Evolutionary conservation across 2,329 filamentous ascomycete species (phyloP), one percentile per base, ranked within the genome.

Genomic region (Fusarium mexicanum): DNA sequence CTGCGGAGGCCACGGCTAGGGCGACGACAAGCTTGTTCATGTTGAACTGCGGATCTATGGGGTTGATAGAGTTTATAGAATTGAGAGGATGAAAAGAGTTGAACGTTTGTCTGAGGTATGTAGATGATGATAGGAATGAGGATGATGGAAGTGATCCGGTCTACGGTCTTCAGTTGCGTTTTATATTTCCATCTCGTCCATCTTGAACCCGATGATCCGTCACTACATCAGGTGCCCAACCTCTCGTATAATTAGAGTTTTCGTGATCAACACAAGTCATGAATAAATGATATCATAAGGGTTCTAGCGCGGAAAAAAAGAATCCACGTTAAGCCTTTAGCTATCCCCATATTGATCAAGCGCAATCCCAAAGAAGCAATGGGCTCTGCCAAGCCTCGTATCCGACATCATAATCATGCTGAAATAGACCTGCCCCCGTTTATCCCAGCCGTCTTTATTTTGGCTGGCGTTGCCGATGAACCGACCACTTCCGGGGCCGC

Each of bases 251-350:
- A 33, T 50, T 50, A 50, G 20, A 50, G 47, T 50, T 33, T n/a
- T 33, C 20, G 16, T 18, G 47, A 47, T n/a, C 47, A 50, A 31
- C 47, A n/a, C 16, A 14, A 18, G 29, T n/a, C 22, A 31, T 50
- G 22, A 50, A 13, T 5, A n/a, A 13, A 18, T 50, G 47, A 50
- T 50, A 33, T 50, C 47, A 33, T 33, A 50, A 50, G 8, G 4
- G 47, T 50, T 50, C 47, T 50, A 50, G 47, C 47, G 47, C 22
- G 8, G 47, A 50, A 33, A 33, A 50, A 50, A 33, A 50, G 29
- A 50, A 50, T n/a, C 47, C 29, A 18, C 47, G 29, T 9, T 8
- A 33, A 33, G 5, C 17, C 17, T 12, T 9, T 26, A 4, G 12
- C 24, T 24, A 18, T 44, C 16, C 47, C 47, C 22, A 50, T 1